These are phyloP conservation scores for Pythium insidiosum DNA, from an alignment of 352 stramenopile genomes.

Conservation along the genomic window DNA sequence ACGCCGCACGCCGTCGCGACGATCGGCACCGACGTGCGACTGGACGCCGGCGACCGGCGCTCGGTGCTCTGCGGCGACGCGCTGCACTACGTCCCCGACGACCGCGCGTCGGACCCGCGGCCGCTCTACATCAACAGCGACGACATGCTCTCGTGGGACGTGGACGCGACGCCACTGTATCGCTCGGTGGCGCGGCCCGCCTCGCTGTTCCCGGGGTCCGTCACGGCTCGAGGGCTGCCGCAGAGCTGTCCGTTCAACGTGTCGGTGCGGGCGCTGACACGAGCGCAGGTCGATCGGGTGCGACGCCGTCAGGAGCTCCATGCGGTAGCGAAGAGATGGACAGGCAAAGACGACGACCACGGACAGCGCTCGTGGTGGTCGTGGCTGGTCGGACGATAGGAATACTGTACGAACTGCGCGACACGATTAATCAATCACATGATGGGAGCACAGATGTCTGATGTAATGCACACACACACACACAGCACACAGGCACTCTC, in stretches of 20 bases:
- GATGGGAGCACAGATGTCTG: no score
- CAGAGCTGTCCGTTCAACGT: background rate
- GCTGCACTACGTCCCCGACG: slow-evolving; percentile 27
- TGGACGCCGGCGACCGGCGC: background rate
- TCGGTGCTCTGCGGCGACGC: slow-evolving; percentile 33
- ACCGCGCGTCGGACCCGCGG: background rate
- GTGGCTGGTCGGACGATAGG: no score
- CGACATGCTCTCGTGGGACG: slow-evolving; percentile 26
- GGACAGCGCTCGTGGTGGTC: no score
- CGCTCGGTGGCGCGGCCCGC: slow-evolving; percentile 19
- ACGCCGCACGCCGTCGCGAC: slow-evolving; percentile 18
- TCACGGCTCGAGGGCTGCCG: background rate
- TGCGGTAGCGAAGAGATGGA: no score
- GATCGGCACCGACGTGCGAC: slow-evolving; percentile 1
- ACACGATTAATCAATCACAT: no score
- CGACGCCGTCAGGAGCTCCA: background rate
- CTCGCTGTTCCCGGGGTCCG: slow-evolving; percentile 20
- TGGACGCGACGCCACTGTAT: slow-evolving; percentile 12
- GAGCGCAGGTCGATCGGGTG: background rate
- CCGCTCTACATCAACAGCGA: slow-evolving; percentile 48
- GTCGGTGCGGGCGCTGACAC: background rate
- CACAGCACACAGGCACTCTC: no score
- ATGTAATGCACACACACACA: no score
- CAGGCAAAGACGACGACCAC: no score
- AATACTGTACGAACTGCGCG: no score